These are phyloP conservation scores for Vigna reflexopilosa DNA, from an alignment of 306 rosid genomes.

Conservation along the genomic window DNA sequence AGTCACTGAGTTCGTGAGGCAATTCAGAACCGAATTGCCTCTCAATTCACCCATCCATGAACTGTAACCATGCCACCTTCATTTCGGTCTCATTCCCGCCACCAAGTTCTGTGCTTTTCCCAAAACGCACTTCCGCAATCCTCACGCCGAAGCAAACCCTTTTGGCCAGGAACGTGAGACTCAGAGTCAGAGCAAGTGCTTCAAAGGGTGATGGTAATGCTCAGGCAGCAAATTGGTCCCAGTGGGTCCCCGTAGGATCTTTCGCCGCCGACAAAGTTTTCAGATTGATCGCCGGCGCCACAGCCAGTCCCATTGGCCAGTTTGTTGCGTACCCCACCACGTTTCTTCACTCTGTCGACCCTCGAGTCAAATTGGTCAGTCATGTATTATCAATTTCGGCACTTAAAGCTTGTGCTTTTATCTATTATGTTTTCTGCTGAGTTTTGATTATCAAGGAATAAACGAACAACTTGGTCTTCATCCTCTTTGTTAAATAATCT, in stretches of 20 bases:
- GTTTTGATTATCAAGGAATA: not conserved
- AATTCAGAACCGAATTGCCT: slow-evolving; percentile 16
- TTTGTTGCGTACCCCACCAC: slow-evolving; percentile 82
- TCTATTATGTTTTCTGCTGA: not conserved
- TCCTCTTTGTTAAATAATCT: too few relatives aligned
- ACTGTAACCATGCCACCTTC: slow-evolving; percentile 53
- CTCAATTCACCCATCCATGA: slow-evolving; percentile 58
- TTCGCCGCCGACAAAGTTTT: slow-evolving; percentile 84
- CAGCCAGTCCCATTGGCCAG: slow-evolving; percentile 93
- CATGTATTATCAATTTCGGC: not conserved
- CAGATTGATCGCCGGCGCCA: slow-evolving; percentile 80
- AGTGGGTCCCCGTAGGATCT: slow-evolving; percentile 69
- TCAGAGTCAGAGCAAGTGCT: slow-evolving; percentile 69
- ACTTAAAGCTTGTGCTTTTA: not conserved
- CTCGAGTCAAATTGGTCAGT: slow-evolving; percentile 86
- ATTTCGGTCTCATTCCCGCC: slow-evolving; percentile 46
- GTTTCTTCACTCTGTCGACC: slow-evolving; percentile 88
- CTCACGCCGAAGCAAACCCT: slow-evolving; percentile 36
- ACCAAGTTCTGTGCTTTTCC: slow-evolving; percentile 32
- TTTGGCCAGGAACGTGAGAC: slow-evolving; percentile 29
- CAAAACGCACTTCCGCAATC: slow-evolving; percentile 38
- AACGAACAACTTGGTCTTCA: too few relatives aligned
- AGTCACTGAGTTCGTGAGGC: not conserved
- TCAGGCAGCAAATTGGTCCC: slow-evolving; percentile 59
- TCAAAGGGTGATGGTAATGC: slow-evolving; percentile 48